Evolutionary conservation across 345 rosid genomes (phyloP), one percentile per base, ranked within the genome.

Genomic region (Corymbia maculata): DNA sequence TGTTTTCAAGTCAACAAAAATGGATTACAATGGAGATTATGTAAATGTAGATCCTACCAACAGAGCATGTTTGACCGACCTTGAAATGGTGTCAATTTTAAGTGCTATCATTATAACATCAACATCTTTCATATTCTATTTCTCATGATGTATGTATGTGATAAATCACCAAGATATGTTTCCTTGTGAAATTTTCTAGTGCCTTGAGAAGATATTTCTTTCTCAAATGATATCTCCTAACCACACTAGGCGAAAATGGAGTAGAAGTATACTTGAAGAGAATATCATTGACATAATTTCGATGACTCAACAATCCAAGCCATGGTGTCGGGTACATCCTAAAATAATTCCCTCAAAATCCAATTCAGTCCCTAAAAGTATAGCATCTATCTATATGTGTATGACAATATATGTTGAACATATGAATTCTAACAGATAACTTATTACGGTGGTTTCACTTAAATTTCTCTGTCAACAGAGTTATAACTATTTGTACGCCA

Each of bases 1-100:
- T 66, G 21, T 30, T 66, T 66, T 66, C 42, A 68, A 90, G 93
- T 84, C 90, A 9, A 79, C 64, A 30, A 86, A 68, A 86, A 57
- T 0, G 22, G 80, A 85, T 53, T 91, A 91, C 89, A 84, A 86
- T 28, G 93, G 90, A 7, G 90, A 87, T n/a, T 89, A 89, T 7
- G 2, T 64, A 12, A 50, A 90, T 51, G 53, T 88, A 79, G 86
- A 88, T 87, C 87, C 53, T 13, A 87, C 86, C 53, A 86, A 87
- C 9, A 30, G 51, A 44, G 55, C 68, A n/a, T 91, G 91, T 47
- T 64, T 79, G 52, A 13, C 24, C 8, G 92, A 86, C 44, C 86
- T 89, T 22, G 52, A 51, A 50, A 79, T 32, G 44, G 57, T 89
- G 79, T 30, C 87, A 1, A 49, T 28, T 47, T 91, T 88, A 64